These are phyloP conservation scores for Bipolaris victoriae DNA, from an alignment of 2,329 filamentous ascomycete species.

Conservation along the genomic window DNA sequence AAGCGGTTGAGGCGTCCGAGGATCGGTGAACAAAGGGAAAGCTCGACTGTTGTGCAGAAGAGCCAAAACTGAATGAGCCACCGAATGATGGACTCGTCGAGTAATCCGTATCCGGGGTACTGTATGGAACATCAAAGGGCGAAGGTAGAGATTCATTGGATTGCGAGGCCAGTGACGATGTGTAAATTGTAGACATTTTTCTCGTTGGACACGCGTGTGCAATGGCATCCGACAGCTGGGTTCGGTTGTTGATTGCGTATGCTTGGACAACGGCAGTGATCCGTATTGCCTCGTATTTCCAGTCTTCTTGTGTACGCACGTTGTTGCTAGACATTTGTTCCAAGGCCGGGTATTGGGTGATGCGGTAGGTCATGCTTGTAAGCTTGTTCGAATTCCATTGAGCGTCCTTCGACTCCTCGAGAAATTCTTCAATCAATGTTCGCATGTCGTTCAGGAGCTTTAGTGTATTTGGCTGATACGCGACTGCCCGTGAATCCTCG, in stretches of 20 bases:
- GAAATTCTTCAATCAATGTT: constrained; percentile 41
- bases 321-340: constrained; percentile 17
- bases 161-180: constrained; percentile 12
- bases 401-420: constrained; percentile 28
- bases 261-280: constrained; percentile 42
- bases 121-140: constrained; percentile 21
- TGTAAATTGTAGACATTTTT: constrained; percentile 6
- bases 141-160: constrained; percentile 28
- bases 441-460: constrained; percentile 38
- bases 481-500: constrained; percentile 19
- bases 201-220: constrained; percentile 12
- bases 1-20: constrained; percentile 12
- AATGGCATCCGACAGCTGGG: constrained; percentile 40
- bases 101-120: constrained; percentile 27
- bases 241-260: constrained; percentile 35
- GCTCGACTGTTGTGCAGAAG: background rate
- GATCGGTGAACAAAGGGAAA: constrained; percentile 17
- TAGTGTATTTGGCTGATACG: constrained; percentile 12
- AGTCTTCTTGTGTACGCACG: constrained; percentile 27
- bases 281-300: constrained; percentile 47
- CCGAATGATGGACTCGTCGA: constrained; percentile 23
- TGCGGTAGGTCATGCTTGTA: constrained; percentile 27
- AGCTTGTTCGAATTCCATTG: constrained; percentile 26
- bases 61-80: constrained; percentile 7
- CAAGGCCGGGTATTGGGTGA: constrained; percentile 26